These are phyloP conservation scores for Phytophthora syringae DNA, from an alignment of 352 stramenopile species.

Conservation along the genomic window DNA sequence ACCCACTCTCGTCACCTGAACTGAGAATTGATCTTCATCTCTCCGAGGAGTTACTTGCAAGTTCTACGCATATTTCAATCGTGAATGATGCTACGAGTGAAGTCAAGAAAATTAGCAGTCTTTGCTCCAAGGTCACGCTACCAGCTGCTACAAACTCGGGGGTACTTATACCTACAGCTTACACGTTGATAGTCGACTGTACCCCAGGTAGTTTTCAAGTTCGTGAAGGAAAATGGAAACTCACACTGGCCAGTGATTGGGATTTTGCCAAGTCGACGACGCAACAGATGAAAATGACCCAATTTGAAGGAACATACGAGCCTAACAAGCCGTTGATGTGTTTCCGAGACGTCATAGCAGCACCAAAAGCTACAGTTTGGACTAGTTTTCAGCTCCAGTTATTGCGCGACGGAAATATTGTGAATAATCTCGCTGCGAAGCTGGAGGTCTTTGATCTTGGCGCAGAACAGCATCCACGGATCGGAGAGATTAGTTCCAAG, in stretches of 20 bases:
- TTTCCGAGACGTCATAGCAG: constrained; percentile 67
- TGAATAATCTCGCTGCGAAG: constrained; percentile 49
- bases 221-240: constrained; percentile 58
- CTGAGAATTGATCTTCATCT: constrained; percentile 68
- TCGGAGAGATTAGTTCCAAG: constrained; percentile 37
- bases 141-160: not conserved
- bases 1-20: constrained; percentile 24
- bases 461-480: constrained; percentile 19
- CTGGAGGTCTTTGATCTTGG: constrained; percentile 63
- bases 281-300: constrained; percentile 47
- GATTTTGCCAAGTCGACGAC: constrained; percentile 45
- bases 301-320: constrained; percentile 59
- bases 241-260: constrained; percentile 63
- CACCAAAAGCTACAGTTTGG: constrained; percentile 49
- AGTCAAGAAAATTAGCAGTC: constrained; percentile 35
- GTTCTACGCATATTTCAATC: constrained; percentile 55
- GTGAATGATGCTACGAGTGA: constrained; percentile 53
- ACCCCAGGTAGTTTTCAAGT: constrained; percentile 34
- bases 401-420: constrained; percentile 29
- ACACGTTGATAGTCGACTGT: constrained; percentile 73
- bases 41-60: constrained; percentile 50
- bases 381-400: constrained; percentile 61
- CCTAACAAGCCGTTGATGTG: constrained; percentile 72
- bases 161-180: constrained; percentile 11
- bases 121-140: constrained; percentile 42